phyloP scores from a whole-genome alignment of 2,329 filamentous ascomycete species.

The Fusarium musae region DNA sequence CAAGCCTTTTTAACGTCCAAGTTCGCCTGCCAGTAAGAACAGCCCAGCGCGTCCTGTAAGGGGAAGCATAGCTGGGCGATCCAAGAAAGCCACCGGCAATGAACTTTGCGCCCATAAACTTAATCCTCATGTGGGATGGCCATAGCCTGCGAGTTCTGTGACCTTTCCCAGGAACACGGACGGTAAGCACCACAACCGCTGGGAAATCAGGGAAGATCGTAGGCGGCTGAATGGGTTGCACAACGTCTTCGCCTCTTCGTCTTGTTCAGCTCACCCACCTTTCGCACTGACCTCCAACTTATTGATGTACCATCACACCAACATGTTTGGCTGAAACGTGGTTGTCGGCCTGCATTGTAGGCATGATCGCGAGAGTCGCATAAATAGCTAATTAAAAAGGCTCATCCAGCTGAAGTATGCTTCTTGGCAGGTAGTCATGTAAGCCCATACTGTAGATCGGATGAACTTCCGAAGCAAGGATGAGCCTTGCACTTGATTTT shows the following conservation, averaged over 20 bases:
- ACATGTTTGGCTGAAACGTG: neutral
- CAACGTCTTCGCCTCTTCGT: neutral
- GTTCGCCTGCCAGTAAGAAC: slow-evolving; percentile 3
- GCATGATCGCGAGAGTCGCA: slow-evolving; percentile 26
- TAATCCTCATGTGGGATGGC: neutral
- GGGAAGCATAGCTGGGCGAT: slow-evolving; percentile 17
- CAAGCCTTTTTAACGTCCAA: slow-evolving; percentile 19
- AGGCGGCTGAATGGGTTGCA: slow-evolving; percentile 4
- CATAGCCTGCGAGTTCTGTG: neutral
- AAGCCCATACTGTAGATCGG: slow-evolving; percentile 23
- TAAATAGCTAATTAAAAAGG: neutral
- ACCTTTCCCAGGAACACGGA: slow-evolving; percentile 6
- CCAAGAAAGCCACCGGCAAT: slow-evolving; percentile 12
- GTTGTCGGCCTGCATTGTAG: neutral
- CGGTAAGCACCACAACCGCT: neutral
- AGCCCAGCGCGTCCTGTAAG: slow-evolving; percentile 13
- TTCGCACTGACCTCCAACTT: slow-evolving; percentile 4
- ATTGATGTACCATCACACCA: slow-evolving; percentile 8
- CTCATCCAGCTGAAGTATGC: neutral
- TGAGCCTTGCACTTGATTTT: slow-evolving; percentile 17
- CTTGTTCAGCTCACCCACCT: slow-evolving; percentile 10
- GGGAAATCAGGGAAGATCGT: neutral
- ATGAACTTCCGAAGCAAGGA: slow-evolving; percentile 2
- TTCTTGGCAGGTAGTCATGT: neutral
- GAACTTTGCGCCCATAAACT: slow-evolving; percentile 23